Percentiles rank a stretch among this genome's conserved stretches.
phyloP scores from a whole-genome alignment of 78 protist genomes.

The Emiliania huxleyi region DNA sequence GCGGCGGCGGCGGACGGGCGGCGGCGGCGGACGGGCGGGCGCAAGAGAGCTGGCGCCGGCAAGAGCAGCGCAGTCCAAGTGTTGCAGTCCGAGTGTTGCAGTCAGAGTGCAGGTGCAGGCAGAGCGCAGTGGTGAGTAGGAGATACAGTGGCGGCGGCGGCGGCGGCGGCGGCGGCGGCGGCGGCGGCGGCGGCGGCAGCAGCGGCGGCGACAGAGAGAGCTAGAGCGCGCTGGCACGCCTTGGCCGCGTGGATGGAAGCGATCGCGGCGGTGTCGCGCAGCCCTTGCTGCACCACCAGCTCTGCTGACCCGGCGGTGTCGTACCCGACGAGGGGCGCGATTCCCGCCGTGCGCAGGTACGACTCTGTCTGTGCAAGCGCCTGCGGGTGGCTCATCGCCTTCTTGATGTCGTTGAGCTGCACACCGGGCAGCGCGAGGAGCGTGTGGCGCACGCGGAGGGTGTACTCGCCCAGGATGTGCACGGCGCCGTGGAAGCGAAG shows the following conservation, averaged over 20 bases:
- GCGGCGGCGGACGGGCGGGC: too few relatives aligned
- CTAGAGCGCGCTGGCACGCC: too few relatives aligned
- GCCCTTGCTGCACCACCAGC: not conserved
- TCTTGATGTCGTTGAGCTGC: not conserved
- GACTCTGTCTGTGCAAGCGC: conserved; percentile 20
- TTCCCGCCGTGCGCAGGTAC: not conserved
- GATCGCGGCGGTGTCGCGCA: conserved; percentile 16
- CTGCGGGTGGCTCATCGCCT: conserved; percentile 25
- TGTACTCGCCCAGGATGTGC: conserved; percentile 16
- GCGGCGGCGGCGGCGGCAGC: too few relatives aligned
- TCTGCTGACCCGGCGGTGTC: conserved; percentile 14
- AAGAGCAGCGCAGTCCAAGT: too few relatives aligned
- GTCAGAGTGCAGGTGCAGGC: too few relatives aligned
- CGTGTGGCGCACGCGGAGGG: conserved; percentile 30
- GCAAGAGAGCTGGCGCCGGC: too few relatives aligned
- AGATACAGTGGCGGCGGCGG: too few relatives aligned
- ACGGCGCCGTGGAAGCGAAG: not conserved
- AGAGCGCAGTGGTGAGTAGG: too few relatives aligned
- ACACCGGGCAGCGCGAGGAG: conserved; percentile 21
- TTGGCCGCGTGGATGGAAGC: not conserved
- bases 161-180: too few relatives aligned
- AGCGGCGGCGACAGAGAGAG: too few relatives aligned
- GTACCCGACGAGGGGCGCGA: not conserved
- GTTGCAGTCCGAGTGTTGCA: too few relatives aligned
- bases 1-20: too few relatives aligned